These are phyloP conservation scores for Mortierella alpina DNA, from an alignment of 192 early-diverging fungal genomes.

Conservation along the genomic window DNA sequence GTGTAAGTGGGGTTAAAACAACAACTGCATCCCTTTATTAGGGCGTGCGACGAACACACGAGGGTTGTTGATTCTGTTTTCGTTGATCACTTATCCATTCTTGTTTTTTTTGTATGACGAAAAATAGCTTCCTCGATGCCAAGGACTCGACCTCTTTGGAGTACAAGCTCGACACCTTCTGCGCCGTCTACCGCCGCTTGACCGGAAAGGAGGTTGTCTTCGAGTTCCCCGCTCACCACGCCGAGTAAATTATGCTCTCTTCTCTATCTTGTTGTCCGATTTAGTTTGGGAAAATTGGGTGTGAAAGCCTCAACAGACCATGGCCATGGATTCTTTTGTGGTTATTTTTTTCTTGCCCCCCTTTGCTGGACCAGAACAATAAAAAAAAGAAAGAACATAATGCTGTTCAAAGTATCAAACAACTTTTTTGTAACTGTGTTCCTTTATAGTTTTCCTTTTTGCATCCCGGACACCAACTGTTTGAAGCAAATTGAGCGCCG, in stretches of 20 bases:
- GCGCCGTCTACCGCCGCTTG: constrained; percentile 94
- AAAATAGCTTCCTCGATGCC: constrained; percentile 86
- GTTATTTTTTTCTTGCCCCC: not conserved
- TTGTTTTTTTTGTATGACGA: not conserved
- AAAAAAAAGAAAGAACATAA: constrained; percentile 25
- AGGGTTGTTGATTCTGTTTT: not conserved
- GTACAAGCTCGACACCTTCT: constrained; percentile 99
- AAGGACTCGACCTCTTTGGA: constrained; percentile 99
- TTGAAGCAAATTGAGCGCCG: not conserved
- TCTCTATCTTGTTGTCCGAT: not conserved
- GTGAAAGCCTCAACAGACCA: constrained; percentile 2
- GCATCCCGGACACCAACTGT: not conserved
- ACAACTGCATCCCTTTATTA: too few species aligned
- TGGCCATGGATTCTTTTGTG: constrained; percentile 16
- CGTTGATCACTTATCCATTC: not conserved
- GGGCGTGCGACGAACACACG: not conserved
- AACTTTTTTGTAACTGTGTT: constrained; percentile 5
- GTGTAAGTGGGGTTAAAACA: constrained; percentile 66
- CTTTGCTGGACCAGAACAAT: constrained; percentile 18
- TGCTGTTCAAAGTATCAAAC: constrained; percentile 14
- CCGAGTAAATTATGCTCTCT: constrained; percentile 53
- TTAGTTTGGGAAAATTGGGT: not conserved
- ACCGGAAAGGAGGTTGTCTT: constrained; percentile 99
- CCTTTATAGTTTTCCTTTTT: not conserved
- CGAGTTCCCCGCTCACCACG: constrained; percentile 86